These are phyloP conservation scores for Talaromyces proteolyticus DNA, from an alignment of 495 filamentous ascomycete genomes.

Conservation along the genomic window DNA sequence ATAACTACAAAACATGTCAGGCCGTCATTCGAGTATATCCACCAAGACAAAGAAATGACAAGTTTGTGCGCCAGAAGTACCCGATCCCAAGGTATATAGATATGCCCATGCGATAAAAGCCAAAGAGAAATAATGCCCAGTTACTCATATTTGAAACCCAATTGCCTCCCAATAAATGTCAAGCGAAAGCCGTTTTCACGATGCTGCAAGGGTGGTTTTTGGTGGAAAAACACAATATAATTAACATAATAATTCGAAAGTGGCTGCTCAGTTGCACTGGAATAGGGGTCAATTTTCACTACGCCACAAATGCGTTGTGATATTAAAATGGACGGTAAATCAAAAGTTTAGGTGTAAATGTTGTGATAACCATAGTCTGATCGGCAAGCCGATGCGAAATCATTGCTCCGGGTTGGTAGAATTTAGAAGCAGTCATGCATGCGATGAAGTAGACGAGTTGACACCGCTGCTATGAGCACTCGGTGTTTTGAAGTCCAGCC, in stretches of 20 bases:
- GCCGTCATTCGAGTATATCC: not conserved
- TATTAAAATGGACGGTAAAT: no score
- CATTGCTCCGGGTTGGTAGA: not conserved
- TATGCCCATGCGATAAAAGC: not conserved
- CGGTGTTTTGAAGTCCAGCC: slow-evolving; percentile 11
- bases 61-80: not conserved
- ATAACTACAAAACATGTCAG: no score
- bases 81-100: not conserved
- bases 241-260: slow-evolving; percentile 3
- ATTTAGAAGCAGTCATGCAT: not conserved
- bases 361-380: no score
- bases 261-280: no score
- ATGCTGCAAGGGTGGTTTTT: not conserved
- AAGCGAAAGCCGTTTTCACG: not conserved
- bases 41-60: not conserved
- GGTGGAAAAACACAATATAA: slow-evolving; percentile 6
- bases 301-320: no score
- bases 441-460: slow-evolving; percentile 27
- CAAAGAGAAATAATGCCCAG: not conserved
- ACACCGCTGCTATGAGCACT: slow-evolving; percentile 14
- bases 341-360: no score
- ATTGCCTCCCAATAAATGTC: slow-evolving; percentile 2
- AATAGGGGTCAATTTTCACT: no score
- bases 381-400: no score
- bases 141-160: slow-evolving; percentile 2